phyloP scores from a whole-genome alignment of 768 basidiomycete genomes.

The Suillus decipiens region DNA sequence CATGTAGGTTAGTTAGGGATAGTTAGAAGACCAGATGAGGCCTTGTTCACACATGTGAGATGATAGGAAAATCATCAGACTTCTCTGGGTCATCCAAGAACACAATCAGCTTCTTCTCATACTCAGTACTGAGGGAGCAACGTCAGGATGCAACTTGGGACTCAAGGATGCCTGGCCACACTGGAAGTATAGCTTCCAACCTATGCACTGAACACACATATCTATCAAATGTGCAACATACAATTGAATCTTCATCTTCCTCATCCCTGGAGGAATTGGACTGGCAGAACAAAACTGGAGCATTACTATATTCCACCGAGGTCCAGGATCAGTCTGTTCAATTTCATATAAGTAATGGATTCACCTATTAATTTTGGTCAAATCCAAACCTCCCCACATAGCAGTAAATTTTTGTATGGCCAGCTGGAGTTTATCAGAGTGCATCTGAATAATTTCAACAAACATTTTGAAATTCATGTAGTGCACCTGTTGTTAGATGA shows the following conservation, averaged over 20 bases:
- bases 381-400: neutral
- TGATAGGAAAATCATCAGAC: slow-evolving; percentile 66
- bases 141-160: neutral
- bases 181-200: neutral
- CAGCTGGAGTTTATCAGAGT: neutral
- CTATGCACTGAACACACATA: neutral
- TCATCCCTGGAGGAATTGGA: neutral
- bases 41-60: slow-evolving; percentile 69
- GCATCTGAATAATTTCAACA: neutral
- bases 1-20: no score
- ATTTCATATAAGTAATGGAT: neutral
- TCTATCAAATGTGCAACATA: neutral
- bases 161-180: neutral
- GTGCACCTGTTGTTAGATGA: neutral
- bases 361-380: neutral
- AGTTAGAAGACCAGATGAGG: no score
- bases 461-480: neutral
- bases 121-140: no score
- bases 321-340: neutral
- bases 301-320: neutral
- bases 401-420: neutral
- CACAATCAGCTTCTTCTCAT: slow-evolving; percentile 44
- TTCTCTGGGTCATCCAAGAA: slow-evolving; percentile 68
- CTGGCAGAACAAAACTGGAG: neutral
- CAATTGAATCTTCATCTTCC: neutral